A percentile compares a stretch with the other conserved stretches of the same genome.
phyloP scores from a whole-genome alignment of 352 stramenopile species.

The Peronospora farinosa region DNA sequence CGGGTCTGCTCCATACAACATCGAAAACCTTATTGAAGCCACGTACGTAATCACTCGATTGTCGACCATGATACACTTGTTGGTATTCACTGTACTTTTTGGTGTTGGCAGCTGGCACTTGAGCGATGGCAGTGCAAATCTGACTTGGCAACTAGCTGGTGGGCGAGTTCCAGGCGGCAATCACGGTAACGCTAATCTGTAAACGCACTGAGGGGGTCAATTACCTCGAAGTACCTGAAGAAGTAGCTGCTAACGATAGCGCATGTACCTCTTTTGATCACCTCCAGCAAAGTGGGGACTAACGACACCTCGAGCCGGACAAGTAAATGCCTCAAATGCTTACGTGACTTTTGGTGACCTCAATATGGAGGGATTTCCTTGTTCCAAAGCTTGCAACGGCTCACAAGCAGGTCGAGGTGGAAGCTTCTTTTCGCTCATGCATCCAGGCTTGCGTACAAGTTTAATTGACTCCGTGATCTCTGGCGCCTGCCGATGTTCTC shows the following conservation, averaged over 20 bases:
- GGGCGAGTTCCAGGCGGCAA: conserved; percentile 47
- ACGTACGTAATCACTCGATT: conserved; percentile 23
- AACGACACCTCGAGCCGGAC: conserved; percentile 38
- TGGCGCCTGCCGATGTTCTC: conserved; percentile 37
- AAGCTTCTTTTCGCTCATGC: conserved; percentile 55
- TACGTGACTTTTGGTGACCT: conserved; percentile 66
- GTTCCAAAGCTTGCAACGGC: conserved; percentile 56
- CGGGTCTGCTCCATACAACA: conserved; percentile 57
- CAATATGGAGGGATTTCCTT: conserved; percentile 83
- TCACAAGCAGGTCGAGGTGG: conserved; percentile 70
- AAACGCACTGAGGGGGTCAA: neutral
- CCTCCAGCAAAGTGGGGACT: conserved; percentile 60
- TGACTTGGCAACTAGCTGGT: conserved; percentile 64
- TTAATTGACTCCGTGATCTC: conserved; percentile 37
- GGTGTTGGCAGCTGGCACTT: conserved; percentile 27
- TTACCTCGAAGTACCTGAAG: neutral
- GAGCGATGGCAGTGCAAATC: conserved; percentile 29
- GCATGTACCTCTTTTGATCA: neutral
- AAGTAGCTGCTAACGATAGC: neutral
- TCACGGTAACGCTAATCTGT: conserved; percentile 34
- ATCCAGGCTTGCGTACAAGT: conserved; percentile 45
- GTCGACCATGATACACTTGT: neutral
- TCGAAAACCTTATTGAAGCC: conserved; percentile 73
- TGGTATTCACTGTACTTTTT: neutral
- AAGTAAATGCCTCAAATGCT: conserved; percentile 10